Conservation (phyloP, 352 stramenopile genomes). For the Globisporangium abappressorium region DNA sequence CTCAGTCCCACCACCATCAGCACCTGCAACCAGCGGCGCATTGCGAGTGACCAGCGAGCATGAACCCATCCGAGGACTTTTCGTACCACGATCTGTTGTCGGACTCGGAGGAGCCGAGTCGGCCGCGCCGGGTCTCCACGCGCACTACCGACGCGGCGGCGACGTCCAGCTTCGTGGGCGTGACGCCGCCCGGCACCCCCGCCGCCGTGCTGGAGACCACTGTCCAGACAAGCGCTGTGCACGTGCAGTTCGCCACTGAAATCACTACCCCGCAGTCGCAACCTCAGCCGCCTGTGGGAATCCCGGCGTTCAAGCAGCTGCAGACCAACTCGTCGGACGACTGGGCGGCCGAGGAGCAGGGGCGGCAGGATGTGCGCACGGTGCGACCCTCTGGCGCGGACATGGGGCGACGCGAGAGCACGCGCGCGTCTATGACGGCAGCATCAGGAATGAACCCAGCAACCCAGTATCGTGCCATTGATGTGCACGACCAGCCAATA, state of each 20-base stretch:
- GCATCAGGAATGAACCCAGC: neutral
- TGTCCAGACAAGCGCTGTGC: neutral
- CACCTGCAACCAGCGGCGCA: neutral
- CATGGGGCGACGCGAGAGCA: constrained; percentile 2
- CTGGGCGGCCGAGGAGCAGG: constrained; percentile 12
- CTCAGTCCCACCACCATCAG: neutral
- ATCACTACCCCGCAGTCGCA: neutral
- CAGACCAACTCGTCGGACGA: constrained; percentile 12
- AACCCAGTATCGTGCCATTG: constrained; percentile 5
- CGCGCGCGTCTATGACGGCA: neutral
- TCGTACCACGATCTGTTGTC: constrained; percentile 8
- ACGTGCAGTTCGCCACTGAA: constrained; percentile 2
- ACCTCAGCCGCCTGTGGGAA: too few species aligned
- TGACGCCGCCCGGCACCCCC: constrained; percentile 8
- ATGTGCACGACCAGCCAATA: constrained; percentile 3
- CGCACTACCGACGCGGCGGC: neutral
- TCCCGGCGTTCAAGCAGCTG: constrained; percentile 3
- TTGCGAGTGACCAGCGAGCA: neutral
- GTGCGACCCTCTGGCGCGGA: neutral
- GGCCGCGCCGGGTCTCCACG: neutral
- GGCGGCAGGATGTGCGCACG: constrained; percentile 6
- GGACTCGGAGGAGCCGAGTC: constrained; percentile 4
- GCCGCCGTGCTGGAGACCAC: neutral
- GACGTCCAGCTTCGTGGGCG: constrained; percentile 15
- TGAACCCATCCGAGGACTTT: constrained; percentile 12